Evolutionary conservation across 2,329 filamentous ascomycete species (phyloP), one percentile per base, ranked within the genome.

Genomic region (Fusarium sp.): DNA sequence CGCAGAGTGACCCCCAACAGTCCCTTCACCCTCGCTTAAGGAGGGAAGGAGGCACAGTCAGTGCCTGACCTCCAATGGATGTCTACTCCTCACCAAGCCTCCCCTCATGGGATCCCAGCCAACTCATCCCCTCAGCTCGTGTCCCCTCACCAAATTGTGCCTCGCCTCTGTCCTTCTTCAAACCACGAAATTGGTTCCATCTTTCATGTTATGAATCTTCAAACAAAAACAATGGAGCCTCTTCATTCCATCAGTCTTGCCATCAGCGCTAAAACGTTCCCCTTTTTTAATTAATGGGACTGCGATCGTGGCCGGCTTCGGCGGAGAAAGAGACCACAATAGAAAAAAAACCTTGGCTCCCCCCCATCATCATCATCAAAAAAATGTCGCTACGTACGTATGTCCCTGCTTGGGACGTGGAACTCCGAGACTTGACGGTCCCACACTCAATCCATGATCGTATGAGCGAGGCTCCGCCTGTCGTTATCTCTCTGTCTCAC

Each of bases 381-480:
- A 58, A 57, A 57, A 52, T 52, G 54, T 58, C 54, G 54, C 54
- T 37, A 58, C 33, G 54, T 57, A 57, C 52, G 52, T 52, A 39
- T 33, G 43, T 52, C 60, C 45, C 29, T 54, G 60, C 37, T 43
- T 63, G 50, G 37, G 45, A 41, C 61, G 37, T 35, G 43, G 20
- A 29, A 61, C 58, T 48, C 39, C 35, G 43, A 20, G 33, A 50
- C 27, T 48, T 50, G 20, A 52, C 31, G 60, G 60, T 63, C 60
- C 60, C 60, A 63, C 60, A 24, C 39, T 5, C 29, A 29, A 63
- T 52, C 31, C 43, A 52, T 27, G 43, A 72, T 73, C 71, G 71
- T 73, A 73, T 73, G 69, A 71, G 71, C 60, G 45, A 27, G 61
- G 65, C 59, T 72, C 59, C 68, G 71, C 71, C 41, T 48, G 43